Evolutionary conservation across 2,329 filamentous ascomycete genomes (phyloP).

Genomic region (Dendryphion nanum): DNA sequence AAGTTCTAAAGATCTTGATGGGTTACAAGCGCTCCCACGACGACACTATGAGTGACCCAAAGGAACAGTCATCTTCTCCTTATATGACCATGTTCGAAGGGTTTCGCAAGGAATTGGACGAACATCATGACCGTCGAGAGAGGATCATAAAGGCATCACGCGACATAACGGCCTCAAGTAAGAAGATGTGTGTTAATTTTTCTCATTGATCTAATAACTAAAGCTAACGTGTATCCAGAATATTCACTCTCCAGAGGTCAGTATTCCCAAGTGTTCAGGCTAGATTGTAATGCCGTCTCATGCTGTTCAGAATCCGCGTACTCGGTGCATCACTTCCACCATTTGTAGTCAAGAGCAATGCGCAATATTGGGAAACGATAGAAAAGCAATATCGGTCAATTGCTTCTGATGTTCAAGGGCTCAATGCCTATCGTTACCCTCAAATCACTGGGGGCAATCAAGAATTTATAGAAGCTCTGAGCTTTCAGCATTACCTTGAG

Average conservation of each 20-base stretch:
- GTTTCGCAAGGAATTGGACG: conserved; percentile 85
- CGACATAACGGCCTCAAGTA: conserved; percentile 90
- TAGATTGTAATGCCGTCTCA: background rate
- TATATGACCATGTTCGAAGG: conserved; percentile 73
- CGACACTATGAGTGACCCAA: conserved; percentile 32
- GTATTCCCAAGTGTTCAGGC: background rate
- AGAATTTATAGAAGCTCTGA: conserved; percentile 89
- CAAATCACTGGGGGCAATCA: conserved; percentile 80
- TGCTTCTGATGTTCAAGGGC: conserved; percentile 68
- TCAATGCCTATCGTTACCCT: conserved; percentile 81
- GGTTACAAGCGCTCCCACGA: conserved; percentile 36
- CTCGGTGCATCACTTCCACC: conserved; percentile 61
- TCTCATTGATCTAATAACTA: background rate
- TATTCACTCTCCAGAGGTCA: conserved; percentile 80
- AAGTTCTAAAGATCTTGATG: conserved; percentile 17
- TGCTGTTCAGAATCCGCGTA: conserved; percentile 58
- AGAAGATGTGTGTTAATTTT: conserved; percentile 77
- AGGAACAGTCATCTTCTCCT: conserved; percentile 39
- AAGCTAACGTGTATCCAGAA: conserved; percentile 50
- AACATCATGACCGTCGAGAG: conserved; percentile 91
- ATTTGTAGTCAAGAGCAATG: conserved; percentile 68
- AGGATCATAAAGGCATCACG: conserved; percentile 85
- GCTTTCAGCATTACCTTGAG: conserved; percentile 83
- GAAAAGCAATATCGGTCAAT: conserved; percentile 65
- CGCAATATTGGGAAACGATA: conserved; percentile 70